phyloP scores from a whole-genome alignment of 108 stramenopile genomes.

The Skeletonema grethae region DNA sequence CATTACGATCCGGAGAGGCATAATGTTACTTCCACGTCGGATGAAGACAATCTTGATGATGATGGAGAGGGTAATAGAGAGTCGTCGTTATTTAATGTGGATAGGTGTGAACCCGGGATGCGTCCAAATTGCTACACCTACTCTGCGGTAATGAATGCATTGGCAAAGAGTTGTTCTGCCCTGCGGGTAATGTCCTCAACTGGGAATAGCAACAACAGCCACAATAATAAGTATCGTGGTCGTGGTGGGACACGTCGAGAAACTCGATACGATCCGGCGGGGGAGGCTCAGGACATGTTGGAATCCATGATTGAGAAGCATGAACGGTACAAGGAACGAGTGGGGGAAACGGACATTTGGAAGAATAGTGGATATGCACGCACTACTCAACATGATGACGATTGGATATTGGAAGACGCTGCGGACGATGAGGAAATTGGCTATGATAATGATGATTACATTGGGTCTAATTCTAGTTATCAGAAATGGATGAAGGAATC shows the following conservation, averaged over 20 bases:
- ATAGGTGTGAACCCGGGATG: slow-evolving; percentile 39
- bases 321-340: slow-evolving; percentile 34
- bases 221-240: slow-evolving; percentile 12
- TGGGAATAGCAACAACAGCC: slow-evolving; percentile 20
- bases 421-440: slow-evolving; percentile 8
- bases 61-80: background rate
- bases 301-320: slow-evolving; percentile 47
- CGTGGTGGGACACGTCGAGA: background rate
- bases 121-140: slow-evolving; percentile 56
- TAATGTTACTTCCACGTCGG: background rate
- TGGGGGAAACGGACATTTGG: slow-evolving; percentile 31
- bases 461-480: slow-evolving; percentile 11
- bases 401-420: slow-evolving; percentile 13
- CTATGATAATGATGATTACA: slow-evolving; percentile 6
- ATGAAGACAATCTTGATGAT: background rate
- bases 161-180: slow-evolving; percentile 58
- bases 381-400: slow-evolving; percentile 6
- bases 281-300: slow-evolving; percentile 49
- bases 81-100: background rate
- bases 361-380: slow-evolving; percentile 7
- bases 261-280: slow-evolving; percentile 41
- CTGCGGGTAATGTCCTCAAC: slow-evolving; percentile 12
- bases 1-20: slow-evolving; percentile 29
- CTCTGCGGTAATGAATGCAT: slow-evolving; percentile 57
- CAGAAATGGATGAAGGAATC: slow-evolving; percentile 30